Percentiles rank a stretch among this genome's conserved stretches.
Conservation (phyloP, 257 asterid genomes). For the Solanum peruvianum region DNA sequence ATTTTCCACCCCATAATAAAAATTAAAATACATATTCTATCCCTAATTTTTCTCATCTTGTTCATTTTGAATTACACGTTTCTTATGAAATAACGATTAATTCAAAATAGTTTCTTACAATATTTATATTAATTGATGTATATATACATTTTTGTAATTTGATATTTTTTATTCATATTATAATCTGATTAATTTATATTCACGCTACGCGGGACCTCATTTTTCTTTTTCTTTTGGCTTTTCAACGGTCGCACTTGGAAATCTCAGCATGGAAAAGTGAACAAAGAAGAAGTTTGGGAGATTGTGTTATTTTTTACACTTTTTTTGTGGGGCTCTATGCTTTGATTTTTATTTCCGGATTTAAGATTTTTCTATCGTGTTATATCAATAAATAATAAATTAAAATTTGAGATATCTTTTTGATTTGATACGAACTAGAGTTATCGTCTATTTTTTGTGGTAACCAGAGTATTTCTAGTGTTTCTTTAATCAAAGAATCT, state of each 20-base stretch:
- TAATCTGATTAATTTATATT: too few species aligned
- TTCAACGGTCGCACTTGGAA: background rate
- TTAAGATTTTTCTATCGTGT: too few species aligned
- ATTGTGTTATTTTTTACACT: background rate
- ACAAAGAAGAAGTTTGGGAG: background rate
- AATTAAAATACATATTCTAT: background rate
- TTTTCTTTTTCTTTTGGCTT: background rate
- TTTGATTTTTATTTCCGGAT: background rate
- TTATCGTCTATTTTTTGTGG: background rate
- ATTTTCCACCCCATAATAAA: background rate
- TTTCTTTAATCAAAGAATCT: background rate
- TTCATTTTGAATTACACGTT: background rate
- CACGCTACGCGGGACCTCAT: background rate
- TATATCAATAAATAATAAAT: rapidly evolving
- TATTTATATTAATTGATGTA: too few species aligned
- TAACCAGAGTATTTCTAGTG: background rate
- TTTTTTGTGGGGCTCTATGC: slow-evolving; percentile 14
- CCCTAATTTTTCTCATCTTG: background rate
- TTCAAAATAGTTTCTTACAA: too few species aligned
- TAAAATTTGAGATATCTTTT: too few species aligned
- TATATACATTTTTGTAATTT: too few species aligned
- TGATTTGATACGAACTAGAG: too few species aligned
- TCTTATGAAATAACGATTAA: background rate
- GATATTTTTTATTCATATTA: too few species aligned
- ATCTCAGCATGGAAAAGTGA: background rate